These are phyloP conservation scores for Bromus sterilis DNA, from an alignment of 176 grass and related monocot species.

Conservation along the genomic window DNA sequence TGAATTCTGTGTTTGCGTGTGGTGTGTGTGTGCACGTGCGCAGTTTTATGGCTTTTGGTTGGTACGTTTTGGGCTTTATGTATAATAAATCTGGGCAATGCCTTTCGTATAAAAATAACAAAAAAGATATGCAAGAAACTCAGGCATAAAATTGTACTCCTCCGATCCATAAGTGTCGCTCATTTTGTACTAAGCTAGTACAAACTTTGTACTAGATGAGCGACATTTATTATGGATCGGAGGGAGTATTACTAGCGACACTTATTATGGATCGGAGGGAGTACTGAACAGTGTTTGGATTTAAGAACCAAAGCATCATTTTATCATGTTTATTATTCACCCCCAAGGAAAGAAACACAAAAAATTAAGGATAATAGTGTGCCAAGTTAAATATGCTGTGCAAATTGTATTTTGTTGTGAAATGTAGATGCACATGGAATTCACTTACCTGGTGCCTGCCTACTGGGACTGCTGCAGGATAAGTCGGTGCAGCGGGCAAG, in stretches of 20 bases:
- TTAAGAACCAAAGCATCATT: background rate
- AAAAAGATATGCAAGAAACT: background rate
- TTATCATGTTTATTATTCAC: background rate
- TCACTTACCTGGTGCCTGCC: conserved; percentile 34
- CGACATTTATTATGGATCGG: too few species aligned
- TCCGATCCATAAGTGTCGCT: too few species aligned
- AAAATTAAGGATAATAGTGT: background rate
- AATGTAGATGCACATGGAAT: background rate
- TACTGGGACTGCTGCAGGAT: conserved; percentile 38
- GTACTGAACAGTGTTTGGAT: background rate
- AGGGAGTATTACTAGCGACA: too few species aligned
- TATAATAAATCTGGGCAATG: too few species aligned
- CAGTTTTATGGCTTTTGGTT: too few species aligned
- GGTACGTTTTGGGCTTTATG: too few species aligned
- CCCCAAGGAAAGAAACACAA: background rate
- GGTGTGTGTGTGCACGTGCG: too few species aligned
- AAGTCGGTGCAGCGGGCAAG: conserved; percentile 61
- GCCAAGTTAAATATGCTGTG: background rate
- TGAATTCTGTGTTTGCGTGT: too few species aligned
- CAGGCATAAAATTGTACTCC: background rate
- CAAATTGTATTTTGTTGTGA: background rate
- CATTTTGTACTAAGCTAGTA: too few species aligned
- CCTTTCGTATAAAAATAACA: background rate
- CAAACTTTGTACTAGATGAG: too few species aligned
- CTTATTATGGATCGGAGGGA: too few species aligned